Evolutionary conservation across 169 alveolate species (phyloP).

Genomic region (Plasmodium gonderi): DNA sequence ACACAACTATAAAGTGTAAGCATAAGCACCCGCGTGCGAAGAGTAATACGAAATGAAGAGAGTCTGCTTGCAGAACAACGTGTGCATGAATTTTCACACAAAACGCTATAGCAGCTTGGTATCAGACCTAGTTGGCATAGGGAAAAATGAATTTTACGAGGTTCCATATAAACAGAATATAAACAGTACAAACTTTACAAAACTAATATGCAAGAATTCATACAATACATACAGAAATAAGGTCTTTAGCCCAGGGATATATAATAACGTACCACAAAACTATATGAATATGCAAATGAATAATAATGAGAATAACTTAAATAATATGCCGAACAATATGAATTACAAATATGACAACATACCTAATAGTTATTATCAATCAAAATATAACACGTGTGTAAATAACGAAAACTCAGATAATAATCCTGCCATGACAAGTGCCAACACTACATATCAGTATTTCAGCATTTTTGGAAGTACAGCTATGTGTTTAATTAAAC

Average conservation of each 20-base stretch:
- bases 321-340: neutral
- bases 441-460: slow-evolving; percentile 66
- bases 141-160: neutral
- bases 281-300: slow-evolving; percentile 39
- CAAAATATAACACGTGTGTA: slow-evolving; percentile 19
- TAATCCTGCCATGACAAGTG: neutral
- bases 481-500: slow-evolving; percentile 73
- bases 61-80: neutral
- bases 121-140: neutral
- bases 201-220: neutral
- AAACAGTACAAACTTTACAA: neutral
- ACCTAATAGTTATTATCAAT: slow-evolving; percentile 19
- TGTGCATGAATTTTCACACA: neutral
- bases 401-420: slow-evolving; percentile 17
- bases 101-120: slow-evolving; percentile 9
- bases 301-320: neutral
- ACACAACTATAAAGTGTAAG: too few species aligned
- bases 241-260: slow-evolving; percentile 21
- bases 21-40: neutral
- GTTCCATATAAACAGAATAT: neutral
- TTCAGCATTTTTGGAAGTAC: slow-evolving; percentile 70
- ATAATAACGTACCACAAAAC: slow-evolving; percentile 7
- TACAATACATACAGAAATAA: slow-evolving; percentile 63
- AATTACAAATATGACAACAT: slow-evolving; percentile 10
- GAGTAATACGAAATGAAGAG: slow-evolving; percentile 5